Evolutionary conservation across 495 filamentous ascomycete genomes (phyloP).

Genomic region (Xylaria sp.): DNA sequence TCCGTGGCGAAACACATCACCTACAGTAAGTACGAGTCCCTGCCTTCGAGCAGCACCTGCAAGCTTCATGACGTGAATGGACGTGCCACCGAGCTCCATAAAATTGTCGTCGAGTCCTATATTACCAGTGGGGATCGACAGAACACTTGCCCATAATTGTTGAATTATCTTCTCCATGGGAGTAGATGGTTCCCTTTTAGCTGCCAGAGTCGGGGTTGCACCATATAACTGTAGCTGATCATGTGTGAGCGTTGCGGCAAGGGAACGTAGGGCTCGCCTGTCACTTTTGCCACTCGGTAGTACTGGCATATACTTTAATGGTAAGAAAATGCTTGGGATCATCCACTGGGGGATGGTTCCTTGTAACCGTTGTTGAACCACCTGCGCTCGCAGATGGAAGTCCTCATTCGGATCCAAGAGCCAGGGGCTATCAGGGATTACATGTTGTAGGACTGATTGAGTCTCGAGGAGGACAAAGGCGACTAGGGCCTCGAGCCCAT

Average conservation of each 20-base stretch:
- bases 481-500: conserved; percentile 10
- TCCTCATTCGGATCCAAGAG: not conserved
- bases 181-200: conserved; percentile 6
- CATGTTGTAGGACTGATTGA: not conserved
- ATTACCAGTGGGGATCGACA: not conserved
- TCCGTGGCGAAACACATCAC: not conserved
- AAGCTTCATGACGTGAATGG: conserved; percentile 63
- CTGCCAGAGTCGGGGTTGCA: not conserved
- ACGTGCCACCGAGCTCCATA: conserved; percentile 61
- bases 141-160: conserved; percentile 11
- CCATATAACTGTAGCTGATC: conserved; percentile 1
- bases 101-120: conserved; percentile 56
- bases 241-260: conserved; percentile 2
- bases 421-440: not conserved
- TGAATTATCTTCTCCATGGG: not conserved
- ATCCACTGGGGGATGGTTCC: conserved; percentile 14
- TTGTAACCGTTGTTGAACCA: not conserved
- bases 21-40: not conserved
- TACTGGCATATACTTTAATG: conserved; percentile 48
- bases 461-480: conserved; percentile 10
- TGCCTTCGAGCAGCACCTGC: conserved; percentile 53
- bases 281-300: conserved; percentile 62
- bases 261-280: conserved; percentile 30
- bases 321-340: conserved; percentile 11
- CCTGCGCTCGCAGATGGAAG: not conserved